Conservation (phyloP, 2,329 filamentous ascomycete genomes). For the Cladosporium oxysporum region DNA sequence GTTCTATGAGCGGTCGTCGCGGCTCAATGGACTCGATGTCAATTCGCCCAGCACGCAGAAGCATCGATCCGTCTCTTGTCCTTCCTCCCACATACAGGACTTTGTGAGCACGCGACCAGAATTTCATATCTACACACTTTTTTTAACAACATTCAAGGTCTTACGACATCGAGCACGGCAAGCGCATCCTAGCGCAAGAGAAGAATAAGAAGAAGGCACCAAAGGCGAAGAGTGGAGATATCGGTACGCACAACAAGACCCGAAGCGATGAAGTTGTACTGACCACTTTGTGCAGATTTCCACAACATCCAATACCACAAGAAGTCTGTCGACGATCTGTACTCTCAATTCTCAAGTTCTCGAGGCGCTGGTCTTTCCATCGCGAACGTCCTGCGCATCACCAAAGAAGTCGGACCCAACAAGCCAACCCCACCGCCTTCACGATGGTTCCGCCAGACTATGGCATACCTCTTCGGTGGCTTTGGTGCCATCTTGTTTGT, state of each 20-base stretch:
- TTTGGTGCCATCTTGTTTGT: conserved; percentile 72
- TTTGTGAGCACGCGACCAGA: conserved; percentile 29
- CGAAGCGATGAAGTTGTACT: conserved; percentile 11
- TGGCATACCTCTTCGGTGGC: conserved; percentile 75
- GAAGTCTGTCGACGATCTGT: conserved; percentile 59
- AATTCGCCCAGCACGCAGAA: conserved; percentile 38
- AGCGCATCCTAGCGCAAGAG: conserved; percentile 34
- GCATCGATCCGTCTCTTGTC: conserved; percentile 46
- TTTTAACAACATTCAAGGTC: conserved; percentile 30
- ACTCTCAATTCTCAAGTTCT: conserved; percentile 60
- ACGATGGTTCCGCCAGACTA: conserved; percentile 57
- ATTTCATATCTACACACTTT: neutral
- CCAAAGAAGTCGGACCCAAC: conserved; percentile 66
- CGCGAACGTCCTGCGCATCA: conserved; percentile 57
- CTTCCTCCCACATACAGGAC: conserved; percentile 49
- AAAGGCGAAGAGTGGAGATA: conserved; percentile 38
- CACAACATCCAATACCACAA: conserved; percentile 67
- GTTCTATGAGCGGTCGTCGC: conserved; percentile 18
- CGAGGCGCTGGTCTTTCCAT: conserved; percentile 59
- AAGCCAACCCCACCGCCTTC: conserved; percentile 66
- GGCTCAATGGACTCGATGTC: conserved; percentile 37
- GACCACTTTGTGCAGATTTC: conserved; percentile 29
- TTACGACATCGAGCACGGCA: conserved; percentile 44
- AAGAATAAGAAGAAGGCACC: conserved; percentile 38
- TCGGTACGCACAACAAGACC: conserved; percentile 30